Base-by-base conservation (phyloP, 331 rosid genomes). In the Malus hybrid region DNA sequence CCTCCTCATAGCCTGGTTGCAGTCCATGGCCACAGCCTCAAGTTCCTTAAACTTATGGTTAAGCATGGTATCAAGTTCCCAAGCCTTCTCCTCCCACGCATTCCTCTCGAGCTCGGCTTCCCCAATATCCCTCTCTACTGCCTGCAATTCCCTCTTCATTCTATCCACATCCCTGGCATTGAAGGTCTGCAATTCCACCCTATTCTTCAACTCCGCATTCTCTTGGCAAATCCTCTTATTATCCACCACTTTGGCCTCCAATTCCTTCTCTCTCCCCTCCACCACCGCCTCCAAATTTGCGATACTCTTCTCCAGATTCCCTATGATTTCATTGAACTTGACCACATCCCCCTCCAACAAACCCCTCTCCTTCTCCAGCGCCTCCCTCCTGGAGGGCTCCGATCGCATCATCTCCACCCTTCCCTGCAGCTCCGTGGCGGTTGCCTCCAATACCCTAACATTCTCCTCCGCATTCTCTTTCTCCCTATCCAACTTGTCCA, bases 81-180 rank as follows among this genome's bases (percentile, higher is more conserved):
- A 95, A 4, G 81, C 72, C 83, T 84, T 90, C 72, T 90, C 97
- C 73, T 95, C 97, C 97, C 97, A 95, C 0, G 83, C 32, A 62
- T 87, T 92, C 80, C 97, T 82, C 0, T 85, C 85, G 56, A 83
- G 76, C 79, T 92, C 97, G 0, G 93, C 89, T 34, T 92, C 97
- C 1, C 82, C 87, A 13, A 75, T 80, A 36, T 92, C 97, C 84
- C 93, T 89, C 86, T 95, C 97, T 19, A 86, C 81, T 0, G 96
- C 91, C 89, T 92, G 97, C 80, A 95, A 71, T 63, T 95, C 99
- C 71, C 88, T 90, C 88, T 64, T 92, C 99, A 92, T 95, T 82
- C 99, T 83, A 77, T 95, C 99, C 67, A 90, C 87, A 66, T 95
- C 99, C 80, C 96, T 87, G 1, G 88, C 80, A 73, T 83, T 92